phyloP scores from a whole-genome alignment of 495 filamentous ascomycete species.

The Podospora didyma region DNA sequence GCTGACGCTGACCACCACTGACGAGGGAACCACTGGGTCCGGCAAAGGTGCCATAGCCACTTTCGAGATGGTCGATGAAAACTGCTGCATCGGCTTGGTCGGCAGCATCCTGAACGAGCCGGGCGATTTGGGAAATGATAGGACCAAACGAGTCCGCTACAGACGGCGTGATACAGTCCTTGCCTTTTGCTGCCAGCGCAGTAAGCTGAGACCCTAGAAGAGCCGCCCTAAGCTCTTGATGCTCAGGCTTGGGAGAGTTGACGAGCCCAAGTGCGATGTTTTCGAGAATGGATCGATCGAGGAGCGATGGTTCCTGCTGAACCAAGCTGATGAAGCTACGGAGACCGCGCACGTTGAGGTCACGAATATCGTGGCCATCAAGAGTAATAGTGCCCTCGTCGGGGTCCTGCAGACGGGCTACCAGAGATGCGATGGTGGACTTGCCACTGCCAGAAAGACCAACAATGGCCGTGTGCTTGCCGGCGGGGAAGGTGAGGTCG shows the following conservation, averaged over 20 bases:
- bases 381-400: slow-evolving; percentile 69
- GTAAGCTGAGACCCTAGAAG: slow-evolving; percentile 12
- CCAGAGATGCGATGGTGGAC: slow-evolving; percentile 81
- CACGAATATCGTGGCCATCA: slow-evolving; percentile 74
- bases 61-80: slow-evolving; percentile 74
- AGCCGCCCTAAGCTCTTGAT: slow-evolving; percentile 32
- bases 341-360: slow-evolving; percentile 78
- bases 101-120: slow-evolving; percentile 70
- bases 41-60: slow-evolving; percentile 85
- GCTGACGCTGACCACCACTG: slow-evolving; percentile 90
- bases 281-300: slow-evolving; percentile 74
- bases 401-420: slow-evolving; percentile 86
- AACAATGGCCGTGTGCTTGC: slow-evolving; percentile 77
- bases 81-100: slow-evolving; percentile 86
- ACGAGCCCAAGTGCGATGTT: slow-evolving; percentile 86
- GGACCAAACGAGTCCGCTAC: background rate
- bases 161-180: slow-evolving; percentile 2
- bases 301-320: slow-evolving; percentile 72
- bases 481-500: slow-evolving; percentile 70
- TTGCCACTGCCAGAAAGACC: slow-evolving; percentile 60
- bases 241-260: slow-evolving; percentile 67
- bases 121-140: slow-evolving; percentile 50
- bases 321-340: slow-evolving; percentile 84
- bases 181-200: slow-evolving; percentile 14
- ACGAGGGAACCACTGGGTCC: slow-evolving; percentile 85